These are phyloP conservation scores for Yamadazyma siamensis DNA, from an alignment of 1,139 yeast species.

Conservation along the genomic window DNA sequence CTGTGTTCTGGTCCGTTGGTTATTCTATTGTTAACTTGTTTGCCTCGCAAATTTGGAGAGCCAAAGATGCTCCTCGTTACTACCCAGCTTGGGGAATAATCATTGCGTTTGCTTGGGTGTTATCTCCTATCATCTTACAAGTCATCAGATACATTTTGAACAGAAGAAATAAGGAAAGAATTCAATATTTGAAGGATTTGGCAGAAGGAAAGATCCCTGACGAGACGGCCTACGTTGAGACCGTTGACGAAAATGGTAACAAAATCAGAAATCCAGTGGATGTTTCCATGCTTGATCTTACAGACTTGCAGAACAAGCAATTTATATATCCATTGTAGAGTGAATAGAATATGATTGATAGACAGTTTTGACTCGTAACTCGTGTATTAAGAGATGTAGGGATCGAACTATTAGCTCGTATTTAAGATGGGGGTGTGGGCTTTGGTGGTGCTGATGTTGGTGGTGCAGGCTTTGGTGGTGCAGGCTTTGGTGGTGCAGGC, in stretches of 20 bases:
- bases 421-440: slow-evolving; percentile 14
- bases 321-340: too few relatives aligned
- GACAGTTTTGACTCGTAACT: too few relatives aligned
- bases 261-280: too few relatives aligned
- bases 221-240: too few relatives aligned
- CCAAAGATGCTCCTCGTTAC: slow-evolving; percentile 17
- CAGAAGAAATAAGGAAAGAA: slow-evolving; percentile 17
- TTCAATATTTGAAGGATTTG: too few relatives aligned
- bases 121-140: slow-evolving; percentile 16
- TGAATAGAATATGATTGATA: too few relatives aligned
- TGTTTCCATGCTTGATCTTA: too few relatives aligned
- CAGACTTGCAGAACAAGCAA: too few relatives aligned
- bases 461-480: slow-evolving; percentile 15
- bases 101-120: slow-evolving; percentile 16
- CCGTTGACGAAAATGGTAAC: too few relatives aligned
- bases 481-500: slow-evolving; percentile 16
- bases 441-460: slow-evolving; percentile 14
- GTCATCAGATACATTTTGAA: slow-evolving; percentile 14
- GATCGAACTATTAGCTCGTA: too few relatives aligned
- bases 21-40: slow-evolving; percentile 20
- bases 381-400: too few relatives aligned
- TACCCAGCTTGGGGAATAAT: slow-evolving; percentile 22
- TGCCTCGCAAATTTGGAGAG: slow-evolving; percentile 22
- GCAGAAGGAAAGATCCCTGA: too few relatives aligned
- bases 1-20: slow-evolving; percentile 16